Conservation (phyloP, 1,139 yeast species). For the Magnusiomyces tetraspermus region DNA sequence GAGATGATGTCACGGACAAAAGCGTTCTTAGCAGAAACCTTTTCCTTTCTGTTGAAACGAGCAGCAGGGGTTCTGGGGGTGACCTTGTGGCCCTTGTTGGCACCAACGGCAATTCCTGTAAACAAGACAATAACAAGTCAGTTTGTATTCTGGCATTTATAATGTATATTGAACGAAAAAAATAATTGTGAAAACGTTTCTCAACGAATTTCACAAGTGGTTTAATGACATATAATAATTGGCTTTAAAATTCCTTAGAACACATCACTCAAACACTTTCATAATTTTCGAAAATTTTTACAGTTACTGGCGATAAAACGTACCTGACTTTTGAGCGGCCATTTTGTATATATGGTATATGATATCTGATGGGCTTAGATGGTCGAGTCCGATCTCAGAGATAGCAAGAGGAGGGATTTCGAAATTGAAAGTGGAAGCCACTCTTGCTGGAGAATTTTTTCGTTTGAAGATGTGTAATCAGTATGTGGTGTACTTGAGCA, state of each 20-base stretch:
- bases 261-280: too few relatives aligned
- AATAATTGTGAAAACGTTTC: too few relatives aligned
- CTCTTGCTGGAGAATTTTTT: background rate
- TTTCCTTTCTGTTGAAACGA: conserved; percentile 95
- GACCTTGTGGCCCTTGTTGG: conserved; percentile 98
- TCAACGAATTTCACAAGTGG: too few relatives aligned
- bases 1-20: conserved; percentile 93
- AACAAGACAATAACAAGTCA: background rate
- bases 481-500: background rate
- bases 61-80: conserved; percentile 87
- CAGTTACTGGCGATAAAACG: background rate
- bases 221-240: too few relatives aligned
- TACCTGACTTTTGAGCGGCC: conserved; percentile 16
- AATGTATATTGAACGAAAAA: too few relatives aligned
- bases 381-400: conserved; percentile 9
- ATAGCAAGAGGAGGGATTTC: conserved; percentile 1
- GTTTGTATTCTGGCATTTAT: too few relatives aligned
- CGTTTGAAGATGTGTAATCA: background rate
- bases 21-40: conserved; percentile 87
- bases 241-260: too few relatives aligned
- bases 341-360: conserved; percentile 7
- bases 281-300: too few relatives aligned
- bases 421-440: background rate
- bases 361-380: conserved; percentile 6
- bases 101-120: conserved; percentile 93